These are phyloP conservation scores for Rubia tinctorum DNA, from an alignment of 305 asterid species.

Conservation along the genomic window DNA sequence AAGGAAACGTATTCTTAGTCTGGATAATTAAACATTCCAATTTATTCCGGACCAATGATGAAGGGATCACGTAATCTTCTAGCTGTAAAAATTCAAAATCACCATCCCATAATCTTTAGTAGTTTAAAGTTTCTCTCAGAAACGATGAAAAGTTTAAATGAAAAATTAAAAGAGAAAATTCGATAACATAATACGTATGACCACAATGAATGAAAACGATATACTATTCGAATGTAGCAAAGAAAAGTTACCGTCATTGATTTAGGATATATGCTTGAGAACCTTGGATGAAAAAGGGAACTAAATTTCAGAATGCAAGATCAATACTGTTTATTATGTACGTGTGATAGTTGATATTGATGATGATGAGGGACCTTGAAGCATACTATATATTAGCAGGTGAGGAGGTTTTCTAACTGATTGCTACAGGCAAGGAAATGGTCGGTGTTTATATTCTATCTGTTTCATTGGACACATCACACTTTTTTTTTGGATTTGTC, in stretches of 20 bases:
- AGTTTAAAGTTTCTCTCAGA: not conserved
- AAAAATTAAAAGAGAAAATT: no score
- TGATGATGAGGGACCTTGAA: not conserved
- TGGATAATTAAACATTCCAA: no score
- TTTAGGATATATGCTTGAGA: not conserved
- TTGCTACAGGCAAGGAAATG: constrained; percentile 6
- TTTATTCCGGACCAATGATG: no score
- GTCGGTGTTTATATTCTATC: constrained; percentile 6
- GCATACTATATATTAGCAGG: not conserved
- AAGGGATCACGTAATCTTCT: no score
- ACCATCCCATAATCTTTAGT: no score
- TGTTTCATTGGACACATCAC: no score
- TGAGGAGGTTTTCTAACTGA: not conserved
- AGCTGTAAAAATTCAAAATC: no score
- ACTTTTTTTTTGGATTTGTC: no score
- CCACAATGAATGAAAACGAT: not conserved
- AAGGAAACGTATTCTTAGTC: no score
- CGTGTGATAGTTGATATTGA: no score
- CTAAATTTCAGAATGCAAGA: not conserved
- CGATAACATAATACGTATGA: no score
- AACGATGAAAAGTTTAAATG: no score
- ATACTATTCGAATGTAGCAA: not conserved
- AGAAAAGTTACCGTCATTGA: constrained; percentile 16
- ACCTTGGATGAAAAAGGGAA: not conserved
- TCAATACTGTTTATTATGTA: not conserved